Percentiles rank a stretch among this genome's conserved stretches.
phyloP scores from a whole-genome alignment of 495 filamentous ascomycete species.

The Talaromyces thailandensis region DNA sequence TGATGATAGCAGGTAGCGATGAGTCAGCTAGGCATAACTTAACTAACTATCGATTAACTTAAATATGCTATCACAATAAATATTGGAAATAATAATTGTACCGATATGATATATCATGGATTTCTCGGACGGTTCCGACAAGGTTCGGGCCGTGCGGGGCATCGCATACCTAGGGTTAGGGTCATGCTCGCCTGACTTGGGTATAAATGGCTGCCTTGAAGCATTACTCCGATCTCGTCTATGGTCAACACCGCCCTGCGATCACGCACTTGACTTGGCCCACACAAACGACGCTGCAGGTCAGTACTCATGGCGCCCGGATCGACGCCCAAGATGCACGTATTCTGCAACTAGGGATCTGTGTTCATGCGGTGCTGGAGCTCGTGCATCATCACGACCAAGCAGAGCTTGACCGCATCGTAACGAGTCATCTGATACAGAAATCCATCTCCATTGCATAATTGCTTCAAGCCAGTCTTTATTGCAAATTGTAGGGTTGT shows the following conservation, averaged over 20 bases:
- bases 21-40: not conserved
- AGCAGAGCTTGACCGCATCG: constrained; percentile 26
- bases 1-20: not conserved
- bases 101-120: not conserved
- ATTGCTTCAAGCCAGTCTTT: constrained; percentile 16
- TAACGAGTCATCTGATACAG: constrained; percentile 19
- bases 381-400: constrained; percentile 32
- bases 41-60: no score
- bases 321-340: constrained; percentile 20
- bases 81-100: not conserved
- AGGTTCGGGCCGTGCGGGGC: not conserved
- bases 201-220: not conserved
- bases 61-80: not conserved
- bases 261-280: not conserved
- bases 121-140: not conserved
- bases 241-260: no score
- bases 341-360: constrained; percentile 20
- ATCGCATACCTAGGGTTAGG: not conserved
- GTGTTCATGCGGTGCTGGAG: constrained; percentile 19
- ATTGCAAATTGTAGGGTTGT: constrained; percentile 15
- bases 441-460: constrained; percentile 22
- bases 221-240: not conserved
- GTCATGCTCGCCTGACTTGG: not conserved
- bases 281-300: constrained; percentile 11
- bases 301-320: constrained; percentile 25